Conservation (phyloP, 2,329 filamentous ascomycete genomes). For the Penicillium sp. region DNA sequence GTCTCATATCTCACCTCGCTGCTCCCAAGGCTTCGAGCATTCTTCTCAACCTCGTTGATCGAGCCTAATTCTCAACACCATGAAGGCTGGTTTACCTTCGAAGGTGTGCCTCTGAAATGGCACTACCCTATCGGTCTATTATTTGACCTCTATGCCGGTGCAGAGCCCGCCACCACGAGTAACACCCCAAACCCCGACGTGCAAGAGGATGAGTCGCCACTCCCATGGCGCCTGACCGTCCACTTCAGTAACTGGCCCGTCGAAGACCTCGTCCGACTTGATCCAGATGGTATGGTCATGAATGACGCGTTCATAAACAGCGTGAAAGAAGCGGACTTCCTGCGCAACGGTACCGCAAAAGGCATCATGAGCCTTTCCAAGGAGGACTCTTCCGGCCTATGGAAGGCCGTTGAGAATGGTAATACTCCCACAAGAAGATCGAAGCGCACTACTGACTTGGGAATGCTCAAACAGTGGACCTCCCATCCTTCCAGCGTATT, state of each 20-base stretch:
- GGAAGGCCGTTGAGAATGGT: conserved; percentile 76
- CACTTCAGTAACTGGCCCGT: conserved; percentile 61
- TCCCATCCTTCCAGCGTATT: conserved; percentile 68
- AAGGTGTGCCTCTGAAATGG: conserved; percentile 69
- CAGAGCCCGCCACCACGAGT: conserved; percentile 43
- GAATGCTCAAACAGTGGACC: conserved; percentile 59
- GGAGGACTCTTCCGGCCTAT: conserved; percentile 77
- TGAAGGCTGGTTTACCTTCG: conserved; percentile 65
- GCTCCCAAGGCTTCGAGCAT: conserved; percentile 60
- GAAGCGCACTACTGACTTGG: not conserved
- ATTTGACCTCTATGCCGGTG: conserved; percentile 67
- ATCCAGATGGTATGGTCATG: conserved; percentile 55
- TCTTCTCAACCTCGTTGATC: conserved; percentile 61
- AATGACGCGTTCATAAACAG: conserved; percentile 68
- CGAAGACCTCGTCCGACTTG: conserved; percentile 59
- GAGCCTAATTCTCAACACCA: conserved; percentile 53
- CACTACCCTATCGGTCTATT: conserved; percentile 69
- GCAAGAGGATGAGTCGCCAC: conserved; percentile 19
- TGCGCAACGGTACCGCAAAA: conserved; percentile 83
- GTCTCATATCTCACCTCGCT: conserved; percentile 69
- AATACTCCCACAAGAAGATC: conserved; percentile 9
- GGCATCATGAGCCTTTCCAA: conserved; percentile 87
- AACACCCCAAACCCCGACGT: conserved; percentile 18
- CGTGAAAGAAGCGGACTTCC: conserved; percentile 80
- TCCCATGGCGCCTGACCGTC: conserved; percentile 65